Conservation (phyloP, 768 basidiomycete genomes). For the Suillus occidentalis region DNA sequence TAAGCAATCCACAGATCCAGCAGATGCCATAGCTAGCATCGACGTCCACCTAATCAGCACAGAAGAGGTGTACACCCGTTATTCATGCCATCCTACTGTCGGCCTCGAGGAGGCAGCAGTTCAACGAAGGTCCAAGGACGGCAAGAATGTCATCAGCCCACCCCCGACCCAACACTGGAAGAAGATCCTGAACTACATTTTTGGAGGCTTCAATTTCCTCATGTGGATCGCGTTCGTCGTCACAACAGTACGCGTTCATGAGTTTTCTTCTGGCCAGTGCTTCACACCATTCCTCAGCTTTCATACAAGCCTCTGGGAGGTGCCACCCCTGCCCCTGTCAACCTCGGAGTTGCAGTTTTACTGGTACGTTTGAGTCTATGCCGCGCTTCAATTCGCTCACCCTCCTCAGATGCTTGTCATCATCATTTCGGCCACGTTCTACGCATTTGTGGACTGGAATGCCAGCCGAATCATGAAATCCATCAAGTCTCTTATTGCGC, state of each 20-base stretch:
- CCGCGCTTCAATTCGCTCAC: slow-evolving; percentile 12
- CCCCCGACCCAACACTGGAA: slow-evolving; percentile 48
- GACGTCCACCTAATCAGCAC: slow-evolving; percentile 46
- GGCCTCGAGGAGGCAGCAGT: slow-evolving; percentile 51
- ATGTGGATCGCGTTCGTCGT: slow-evolving; percentile 57
- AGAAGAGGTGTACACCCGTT: slow-evolving; percentile 44
- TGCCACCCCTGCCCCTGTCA: slow-evolving; percentile 39
- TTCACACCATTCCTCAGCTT: slow-evolving; percentile 34
- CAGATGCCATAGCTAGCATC: slow-evolving; percentile 42
- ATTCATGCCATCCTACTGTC: slow-evolving; percentile 40
- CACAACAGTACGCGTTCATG: slow-evolving; percentile 34
- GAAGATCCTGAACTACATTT: slow-evolving; percentile 52
- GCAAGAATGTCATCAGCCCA: slow-evolving; percentile 50
- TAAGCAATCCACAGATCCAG: slow-evolving; percentile 31
- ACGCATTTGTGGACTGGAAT: slow-evolving; percentile 51
- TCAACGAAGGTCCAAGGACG: slow-evolving; percentile 37
- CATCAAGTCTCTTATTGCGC: slow-evolving; percentile 58
- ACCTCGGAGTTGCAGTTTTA: slow-evolving; percentile 53
- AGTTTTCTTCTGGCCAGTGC: neutral
- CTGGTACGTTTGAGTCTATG: slow-evolving; percentile 36
- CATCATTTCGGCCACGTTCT: slow-evolving; percentile 43
- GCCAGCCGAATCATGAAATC: slow-evolving; percentile 53
- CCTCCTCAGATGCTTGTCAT: slow-evolving; percentile 41
- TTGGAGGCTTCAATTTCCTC: slow-evolving; percentile 58
- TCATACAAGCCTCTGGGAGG: slow-evolving; percentile 52